Evolutionary conservation across 495 filamentous ascomycete species (phyloP), one percentile per base, ranked within the genome.

Genomic region (Chaetomidium leptoderma): DNA sequence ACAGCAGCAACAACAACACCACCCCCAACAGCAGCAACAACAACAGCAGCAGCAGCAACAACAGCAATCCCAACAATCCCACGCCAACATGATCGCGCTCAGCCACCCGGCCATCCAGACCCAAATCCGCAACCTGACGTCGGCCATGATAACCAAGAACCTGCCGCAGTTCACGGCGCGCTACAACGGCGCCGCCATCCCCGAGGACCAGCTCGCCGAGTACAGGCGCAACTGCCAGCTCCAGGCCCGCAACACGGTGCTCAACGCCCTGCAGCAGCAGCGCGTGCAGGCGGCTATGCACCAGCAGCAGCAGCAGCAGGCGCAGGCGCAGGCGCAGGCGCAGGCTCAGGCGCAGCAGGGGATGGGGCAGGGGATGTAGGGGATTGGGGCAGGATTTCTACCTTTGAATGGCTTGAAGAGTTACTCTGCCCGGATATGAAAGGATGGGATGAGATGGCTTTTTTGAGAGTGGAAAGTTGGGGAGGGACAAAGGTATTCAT

Each of bases 101-200:
- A 37, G 7, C 17, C 62, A 55, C 23, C 60, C 61, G 13, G 3
- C 10, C 0, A 6, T 66, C 14, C 62, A 69, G 17, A 24, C n/a
- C 2, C 58, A 68, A 49, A 59, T 67, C 8, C 49, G 56, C 19
- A 62, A 64, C 46, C 74, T 70, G 29, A 69, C 74, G 36, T 71
- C 74, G 40, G 60, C 73, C 14, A 68, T 76, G 52, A 76, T 82
- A 24, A 58, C 70, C 8, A 77, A 80, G 49, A 63, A 78, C n/a
- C 73, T 84, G 60, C 70, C 75, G 7, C 66, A 70, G 5, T 70
- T 80, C 36, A 59, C 66, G 24, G 63, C 62, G 14, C 74, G 75
- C 29, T 82, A 43, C 44, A 66, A 24, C 11, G 26, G 66, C 6
- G 65, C 53, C 57, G 72, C 57, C 48, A 71, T 73, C 37, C 73